Evolutionary conservation across 306 rosid genomes (phyloP).

Genomic region (Notholithocarpus densiflorus): DNA sequence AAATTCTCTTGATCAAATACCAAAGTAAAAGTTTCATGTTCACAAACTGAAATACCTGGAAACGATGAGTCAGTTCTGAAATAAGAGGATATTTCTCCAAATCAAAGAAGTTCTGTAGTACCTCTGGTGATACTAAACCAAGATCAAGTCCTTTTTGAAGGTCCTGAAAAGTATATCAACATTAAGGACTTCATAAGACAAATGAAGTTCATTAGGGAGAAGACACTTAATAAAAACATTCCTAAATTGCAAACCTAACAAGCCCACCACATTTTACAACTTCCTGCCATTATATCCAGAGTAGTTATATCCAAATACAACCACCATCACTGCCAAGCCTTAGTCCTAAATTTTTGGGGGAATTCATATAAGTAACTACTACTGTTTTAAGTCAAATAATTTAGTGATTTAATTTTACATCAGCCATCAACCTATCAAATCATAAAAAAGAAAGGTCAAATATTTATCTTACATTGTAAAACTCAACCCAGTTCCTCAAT

Average conservation of each 20-base stretch:
- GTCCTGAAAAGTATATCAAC: slow-evolving; percentile 56
- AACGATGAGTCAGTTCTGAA: slow-evolving; percentile 81
- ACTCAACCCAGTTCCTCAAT: background rate
- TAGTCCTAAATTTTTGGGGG: too few relatives aligned
- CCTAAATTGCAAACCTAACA: background rate
- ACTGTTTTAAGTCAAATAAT: too few relatives aligned
- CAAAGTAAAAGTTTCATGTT: slow-evolving; percentile 2
- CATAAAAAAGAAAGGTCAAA: too few relatives aligned
- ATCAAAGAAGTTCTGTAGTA: slow-evolving; percentile 86
- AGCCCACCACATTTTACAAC: slow-evolving; percentile 1
- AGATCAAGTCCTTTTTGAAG: slow-evolving; percentile 96
- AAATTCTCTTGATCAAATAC: slow-evolving; percentile 18
- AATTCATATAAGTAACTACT: too few relatives aligned
- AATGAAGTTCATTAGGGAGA: slow-evolving; percentile 1
- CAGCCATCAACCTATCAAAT: too few relatives aligned
- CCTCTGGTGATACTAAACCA: slow-evolving; percentile 95
- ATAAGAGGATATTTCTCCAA: slow-evolving; percentile 87
- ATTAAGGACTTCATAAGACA: slow-evolving; percentile 12
- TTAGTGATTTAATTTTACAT: too few relatives aligned
- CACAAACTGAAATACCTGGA: slow-evolving; percentile 58
- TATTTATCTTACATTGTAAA: background rate
- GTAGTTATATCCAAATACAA: background rate
- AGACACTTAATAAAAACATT: background rate
- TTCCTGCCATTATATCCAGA: background rate
- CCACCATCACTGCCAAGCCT: too few relatives aligned